phyloP scores from a whole-genome alignment of 2,329 filamentous ascomycete species.

The Raffaelea albimanens region DNA sequence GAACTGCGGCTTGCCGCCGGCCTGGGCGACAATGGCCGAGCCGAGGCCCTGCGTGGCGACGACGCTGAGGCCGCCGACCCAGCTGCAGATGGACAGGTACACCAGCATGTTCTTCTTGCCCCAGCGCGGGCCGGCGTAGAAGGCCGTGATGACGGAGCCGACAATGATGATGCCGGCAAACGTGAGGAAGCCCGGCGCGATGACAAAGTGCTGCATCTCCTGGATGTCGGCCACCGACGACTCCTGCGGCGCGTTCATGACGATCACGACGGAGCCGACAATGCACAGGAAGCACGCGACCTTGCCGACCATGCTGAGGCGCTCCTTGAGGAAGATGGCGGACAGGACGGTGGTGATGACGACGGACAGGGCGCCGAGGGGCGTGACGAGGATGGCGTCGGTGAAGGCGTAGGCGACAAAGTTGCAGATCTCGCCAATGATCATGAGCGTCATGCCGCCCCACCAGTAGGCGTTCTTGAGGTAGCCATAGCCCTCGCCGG shows the following conservation, averaged over 20 bases:
- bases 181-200: slow-evolving; percentile 74
- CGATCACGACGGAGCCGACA: slow-evolving; percentile 84
- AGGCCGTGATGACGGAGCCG: slow-evolving; percentile 59
- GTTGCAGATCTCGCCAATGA: slow-evolving; percentile 91
- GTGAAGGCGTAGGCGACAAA: slow-evolving; percentile 96
- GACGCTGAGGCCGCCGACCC: slow-evolving; percentile 88
- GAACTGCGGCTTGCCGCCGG: slow-evolving; percentile 74
- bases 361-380: slow-evolving; percentile 81
- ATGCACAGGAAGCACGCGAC: slow-evolving; percentile 95
- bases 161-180: slow-evolving; percentile 79
- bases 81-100: slow-evolving; percentile 91
- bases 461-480: slow-evolving; percentile 95
- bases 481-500: slow-evolving; percentile 94
- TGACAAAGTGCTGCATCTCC: slow-evolving; percentile 82
- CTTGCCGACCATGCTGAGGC: slow-evolving; percentile 90
- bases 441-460: slow-evolving; percentile 94
- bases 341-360: slow-evolving; percentile 87
- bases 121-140: slow-evolving; percentile 78
- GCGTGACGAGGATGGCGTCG: slow-evolving; percentile 90
- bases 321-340: slow-evolving; percentile 91
- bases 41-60: slow-evolving; percentile 91
- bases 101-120: slow-evolving; percentile 97
- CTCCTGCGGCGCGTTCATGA: slow-evolving; percentile 81
- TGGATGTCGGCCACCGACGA: slow-evolving; percentile 82
- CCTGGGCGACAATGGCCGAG: slow-evolving; percentile 81